Evolutionary conservation across 1,139 yeast genomes (phyloP).

Genomic region (Yamadazyma trypodendri): DNA sequence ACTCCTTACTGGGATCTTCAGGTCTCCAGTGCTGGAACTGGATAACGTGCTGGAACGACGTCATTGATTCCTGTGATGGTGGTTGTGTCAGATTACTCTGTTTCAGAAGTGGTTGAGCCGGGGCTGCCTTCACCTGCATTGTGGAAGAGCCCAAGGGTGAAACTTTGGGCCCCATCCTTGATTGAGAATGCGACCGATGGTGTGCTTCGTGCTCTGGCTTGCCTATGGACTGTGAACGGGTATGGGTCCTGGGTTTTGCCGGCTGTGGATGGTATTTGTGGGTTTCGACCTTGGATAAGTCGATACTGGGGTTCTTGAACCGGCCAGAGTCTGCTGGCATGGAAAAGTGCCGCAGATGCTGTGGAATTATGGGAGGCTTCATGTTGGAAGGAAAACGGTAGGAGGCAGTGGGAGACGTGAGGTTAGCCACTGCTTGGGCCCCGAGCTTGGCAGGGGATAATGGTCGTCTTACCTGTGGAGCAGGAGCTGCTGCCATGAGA

Average conservation of each 20-base stretch:
- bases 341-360: conserved; percentile 45
- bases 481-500: conserved; percentile 2
- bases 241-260: background rate
- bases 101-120: conserved; percentile 45
- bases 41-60: conserved; percentile 51
- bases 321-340: conserved; percentile 34
- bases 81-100: conserved; percentile 30
- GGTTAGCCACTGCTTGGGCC: conserved; percentile 66
- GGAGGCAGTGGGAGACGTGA: conserved; percentile 36
- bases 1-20: conserved; percentile 24
- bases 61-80: conserved; percentile 50
- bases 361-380: conserved; percentile 19
- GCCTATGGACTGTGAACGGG: conserved; percentile 4
- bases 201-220: background rate
- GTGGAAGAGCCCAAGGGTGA: conserved; percentile 31
- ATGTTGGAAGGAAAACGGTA: conserved; percentile 22
- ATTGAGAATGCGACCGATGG: conserved; percentile 11
- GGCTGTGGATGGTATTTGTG: conserved; percentile 1
- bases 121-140: conserved; percentile 45
- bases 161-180: conserved; percentile 10
- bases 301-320: conserved; percentile 13
- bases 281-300: conserved; percentile 15
- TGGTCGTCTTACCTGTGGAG: conserved; percentile 16
- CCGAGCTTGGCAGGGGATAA: conserved; percentile 72
- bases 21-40: conserved; percentile 58